Evolutionary conservation across 192 early-diverging fungal genomes (phyloP).

Genomic region (Rhizoclosmatium globosum): DNA sequence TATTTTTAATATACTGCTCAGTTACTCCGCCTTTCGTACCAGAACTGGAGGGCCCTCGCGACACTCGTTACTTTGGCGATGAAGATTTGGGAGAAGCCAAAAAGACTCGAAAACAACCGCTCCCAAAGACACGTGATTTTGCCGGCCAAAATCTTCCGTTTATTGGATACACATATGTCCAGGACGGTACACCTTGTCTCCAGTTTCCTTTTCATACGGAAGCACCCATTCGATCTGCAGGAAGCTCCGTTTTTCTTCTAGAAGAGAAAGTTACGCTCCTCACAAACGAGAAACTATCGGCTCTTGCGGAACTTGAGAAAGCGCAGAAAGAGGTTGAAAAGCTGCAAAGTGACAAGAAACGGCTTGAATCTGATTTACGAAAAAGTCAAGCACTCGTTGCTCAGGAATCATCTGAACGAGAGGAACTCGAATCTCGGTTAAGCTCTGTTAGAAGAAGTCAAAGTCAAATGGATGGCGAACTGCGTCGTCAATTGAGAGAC

Average conservation of each 20-base stretch:
- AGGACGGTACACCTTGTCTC: constrained; percentile 44
- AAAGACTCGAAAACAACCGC: constrained; percentile 49
- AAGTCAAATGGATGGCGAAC: constrained; percentile 1
- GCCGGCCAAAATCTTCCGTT: constrained; percentile 84
- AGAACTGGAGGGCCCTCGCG: constrained; percentile 82
- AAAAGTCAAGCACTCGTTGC: neutral
- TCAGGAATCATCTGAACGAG: neutral
- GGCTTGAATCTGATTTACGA: constrained; percentile 27
- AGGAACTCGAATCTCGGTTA: constrained; percentile 32
- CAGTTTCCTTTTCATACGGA: constrained; percentile 31
- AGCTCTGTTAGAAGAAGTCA: neutral
- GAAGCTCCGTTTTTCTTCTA: too few relatives aligned
- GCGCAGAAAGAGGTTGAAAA: constrained; percentile 12
- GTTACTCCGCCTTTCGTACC: constrained; percentile 85
- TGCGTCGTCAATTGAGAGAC: neutral
- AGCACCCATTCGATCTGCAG: neutral
- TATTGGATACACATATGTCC: constrained; percentile 83
- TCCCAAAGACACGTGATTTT: constrained; percentile 61
- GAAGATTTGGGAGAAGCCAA: constrained; percentile 72
- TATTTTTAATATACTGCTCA: neutral
- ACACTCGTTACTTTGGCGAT: constrained; percentile 89
- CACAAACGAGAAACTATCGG: too few relatives aligned
- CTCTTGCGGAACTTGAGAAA: too few relatives aligned
- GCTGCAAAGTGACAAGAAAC: constrained; percentile 28
- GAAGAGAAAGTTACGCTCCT: too few relatives aligned